These are phyloP conservation scores for Racocetra persica DNA, from an alignment of 371 early-diverging fungal genomes.

Conservation along the genomic window DNA sequence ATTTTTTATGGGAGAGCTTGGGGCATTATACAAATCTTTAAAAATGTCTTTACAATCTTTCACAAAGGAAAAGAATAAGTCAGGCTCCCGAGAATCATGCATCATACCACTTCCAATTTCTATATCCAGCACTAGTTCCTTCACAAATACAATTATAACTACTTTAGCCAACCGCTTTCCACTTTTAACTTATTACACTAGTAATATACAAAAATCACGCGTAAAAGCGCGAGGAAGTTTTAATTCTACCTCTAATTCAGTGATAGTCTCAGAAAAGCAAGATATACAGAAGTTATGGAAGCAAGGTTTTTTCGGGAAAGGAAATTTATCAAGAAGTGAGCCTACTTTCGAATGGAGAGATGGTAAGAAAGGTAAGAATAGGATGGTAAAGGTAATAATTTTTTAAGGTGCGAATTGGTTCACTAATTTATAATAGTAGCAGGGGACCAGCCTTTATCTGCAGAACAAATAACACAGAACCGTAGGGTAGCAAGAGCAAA, in stretches of 20 bases:
- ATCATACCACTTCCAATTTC: no score
- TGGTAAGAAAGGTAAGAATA: slow-evolving; percentile 5
- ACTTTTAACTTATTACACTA: no score
- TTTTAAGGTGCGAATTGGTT: not conserved
- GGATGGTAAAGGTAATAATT: not conserved
- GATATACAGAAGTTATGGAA: slow-evolving; percentile 59
- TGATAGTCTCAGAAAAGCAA: slow-evolving; percentile 32
- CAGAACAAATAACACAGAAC: slow-evolving; percentile 23
- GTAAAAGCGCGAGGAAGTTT: not conserved
- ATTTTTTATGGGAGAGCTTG: no score
- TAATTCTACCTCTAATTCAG: not conserved
- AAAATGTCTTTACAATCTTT: no score
- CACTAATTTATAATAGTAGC: not conserved
- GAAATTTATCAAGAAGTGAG: slow-evolving; percentile 79
- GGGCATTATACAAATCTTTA: no score
- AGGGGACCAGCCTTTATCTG: not conserved
- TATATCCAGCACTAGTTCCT: no score
- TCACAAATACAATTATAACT: no score
- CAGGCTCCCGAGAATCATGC: no score
- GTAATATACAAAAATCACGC: no score
- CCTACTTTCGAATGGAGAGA: slow-evolving; percentile 64
- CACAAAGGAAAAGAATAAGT: no score
- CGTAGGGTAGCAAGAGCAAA: slow-evolving; percentile 21
- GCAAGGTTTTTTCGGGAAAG: slow-evolving; percentile 87
- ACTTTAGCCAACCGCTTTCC: no score